Base-by-base conservation (phyloP, 768 basidiomycete genomes). In the Termitomyces sp. region DNA sequence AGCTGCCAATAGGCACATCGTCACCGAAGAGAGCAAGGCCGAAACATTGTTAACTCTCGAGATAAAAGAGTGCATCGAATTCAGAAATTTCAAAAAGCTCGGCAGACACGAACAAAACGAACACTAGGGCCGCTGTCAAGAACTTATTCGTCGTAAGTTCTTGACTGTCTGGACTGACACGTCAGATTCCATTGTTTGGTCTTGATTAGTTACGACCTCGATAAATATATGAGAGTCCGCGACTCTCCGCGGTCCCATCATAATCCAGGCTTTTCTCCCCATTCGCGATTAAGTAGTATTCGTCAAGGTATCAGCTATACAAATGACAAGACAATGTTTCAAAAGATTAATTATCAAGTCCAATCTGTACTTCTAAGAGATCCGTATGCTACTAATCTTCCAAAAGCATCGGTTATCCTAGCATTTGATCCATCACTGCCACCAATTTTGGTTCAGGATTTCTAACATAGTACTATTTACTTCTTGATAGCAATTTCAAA, bases 1-100 rank as follows among this genome's bases (percentile, higher is more conserved):
- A 59, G 83, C 79, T 0, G 74, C 84, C 39, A 93, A 77, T 24
- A 93, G 77, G 6, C 76, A 79, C 86, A 92, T 89, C 63, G 86
- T 71, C 66, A 88, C 91, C 16, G 88, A 84, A 6, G 89, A 89
- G 58, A 92, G 77, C 56, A 89, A 77, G 5, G 88, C 83, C 26
- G 87, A 88, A 63, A 84, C 69, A 69, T 88, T 89, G 74, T 90
- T 93, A 64, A 89, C 68, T 55, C 92, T 81, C 30, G 90, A 76
- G 61, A 85, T 81, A 50, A 85, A 72, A 64, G 77, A 87, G 62
- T 92, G 89, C 90, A 93, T 93, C 43, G 43, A 65, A 48, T 7
- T 30, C 32, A 30, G 12, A 5, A 14, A 20, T 30, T 22, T 30
- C 6, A 20, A n/a, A n/a, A 10, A 37, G n/a, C 9, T 8, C 10